Conservation (phyloP, 2,329 filamentous ascomycete genomes). For the Sporothrix inflata region DNA sequence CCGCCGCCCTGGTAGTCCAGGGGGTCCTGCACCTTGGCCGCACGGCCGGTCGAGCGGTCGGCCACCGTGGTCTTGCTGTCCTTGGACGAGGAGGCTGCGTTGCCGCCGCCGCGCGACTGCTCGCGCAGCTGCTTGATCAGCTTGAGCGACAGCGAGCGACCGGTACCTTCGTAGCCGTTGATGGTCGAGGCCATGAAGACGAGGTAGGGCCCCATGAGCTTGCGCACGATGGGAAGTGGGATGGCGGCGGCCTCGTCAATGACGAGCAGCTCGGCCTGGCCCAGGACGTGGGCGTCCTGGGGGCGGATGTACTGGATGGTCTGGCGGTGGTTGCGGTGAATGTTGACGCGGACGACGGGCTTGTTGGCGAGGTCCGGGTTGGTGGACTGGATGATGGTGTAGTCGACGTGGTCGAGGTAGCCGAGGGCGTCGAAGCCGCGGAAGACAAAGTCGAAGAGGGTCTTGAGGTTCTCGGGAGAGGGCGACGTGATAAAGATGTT, state of each 20-base stretch:
- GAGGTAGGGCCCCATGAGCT: conserved; percentile 93
- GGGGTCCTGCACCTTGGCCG: conserved; percentile 64
- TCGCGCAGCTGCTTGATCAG: conserved; percentile 96
- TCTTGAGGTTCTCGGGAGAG: conserved; percentile 97
- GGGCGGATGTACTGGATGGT: conserved; percentile 99
- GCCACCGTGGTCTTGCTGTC: conserved; percentile 60
- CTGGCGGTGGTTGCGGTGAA: conserved; percentile 91
- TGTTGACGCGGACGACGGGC: conserved; percentile 94
- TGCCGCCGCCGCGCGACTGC: conserved; percentile 72
- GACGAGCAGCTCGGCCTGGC: conserved; percentile 91
- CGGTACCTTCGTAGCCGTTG: conserved; percentile 97
- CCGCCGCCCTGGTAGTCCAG: conserved; percentile 58
- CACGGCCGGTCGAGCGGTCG: conserved; percentile 77
- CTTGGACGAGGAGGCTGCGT: conserved; percentile 50
- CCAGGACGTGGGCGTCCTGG: conserved; percentile 91
- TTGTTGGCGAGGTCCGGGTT: conserved; percentile 96
- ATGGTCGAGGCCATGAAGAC: conserved; percentile 99
- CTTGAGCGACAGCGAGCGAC: conserved; percentile 90
- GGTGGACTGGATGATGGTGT: conserved; percentile 96
- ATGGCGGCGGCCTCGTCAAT: conserved; percentile 98
- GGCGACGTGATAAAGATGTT: conserved; percentile 99
- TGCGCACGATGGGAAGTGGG: conserved; percentile 85
- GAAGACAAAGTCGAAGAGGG: conserved; percentile 96
- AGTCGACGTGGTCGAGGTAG: conserved; percentile 94
- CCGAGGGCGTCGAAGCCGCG: conserved; percentile 95